A percentile compares a stretch with the other conserved stretches of the same genome.
These are phyloP conservation scores for Darksidea phi DNA, from an alignment of 495 filamentous ascomycete species.

Conservation along the genomic window DNA sequence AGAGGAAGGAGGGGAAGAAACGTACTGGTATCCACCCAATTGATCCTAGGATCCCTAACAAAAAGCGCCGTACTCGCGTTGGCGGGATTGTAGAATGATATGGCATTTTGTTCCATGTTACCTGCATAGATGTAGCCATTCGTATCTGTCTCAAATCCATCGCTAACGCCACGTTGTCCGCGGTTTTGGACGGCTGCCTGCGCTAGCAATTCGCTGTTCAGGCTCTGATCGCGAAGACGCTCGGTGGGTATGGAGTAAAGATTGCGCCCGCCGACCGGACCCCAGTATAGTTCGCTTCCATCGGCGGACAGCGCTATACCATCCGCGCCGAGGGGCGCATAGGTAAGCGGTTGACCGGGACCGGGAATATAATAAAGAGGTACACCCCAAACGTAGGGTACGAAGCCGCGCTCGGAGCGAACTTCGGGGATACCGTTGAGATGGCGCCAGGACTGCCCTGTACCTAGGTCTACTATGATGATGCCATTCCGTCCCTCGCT, in stretches of 20 bases:
- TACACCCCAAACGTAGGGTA: slow-evolving; percentile 48
- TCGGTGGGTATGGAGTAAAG: slow-evolving; percentile 45
- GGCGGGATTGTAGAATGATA: slow-evolving; percentile 45
- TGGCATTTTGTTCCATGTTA: slow-evolving; percentile 47
- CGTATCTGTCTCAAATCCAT: slow-evolving; percentile 44
- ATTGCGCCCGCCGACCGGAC: slow-evolving; percentile 37
- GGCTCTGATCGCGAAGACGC: slow-evolving; percentile 32
- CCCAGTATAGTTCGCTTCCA: slow-evolving; percentile 43
- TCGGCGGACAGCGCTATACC: slow-evolving; percentile 46
- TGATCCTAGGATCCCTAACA: slow-evolving; percentile 44
- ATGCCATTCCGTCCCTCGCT: slow-evolving; percentile 48
- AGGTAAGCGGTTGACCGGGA: slow-evolving; percentile 34
- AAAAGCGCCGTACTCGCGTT: slow-evolving; percentile 44
- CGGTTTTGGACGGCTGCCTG: slow-evolving; percentile 33
- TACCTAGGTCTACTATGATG: slow-evolving; percentile 50
- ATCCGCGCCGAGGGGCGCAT: slow-evolving; percentile 42
- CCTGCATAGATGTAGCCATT: slow-evolving; percentile 45
- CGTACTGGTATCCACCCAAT: slow-evolving; percentile 43
- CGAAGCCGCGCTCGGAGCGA: slow-evolving; percentile 42
- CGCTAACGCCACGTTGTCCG: slow-evolving; percentile 38
- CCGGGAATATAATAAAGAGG: slow-evolving; percentile 39
- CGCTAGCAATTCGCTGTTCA: slow-evolving; percentile 35
- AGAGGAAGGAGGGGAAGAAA: background rate
- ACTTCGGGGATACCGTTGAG: slow-evolving; percentile 43
- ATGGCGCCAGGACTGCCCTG: slow-evolving; percentile 49